A percentile compares a stretch with the other conserved stretches of the same genome.
Evolutionary conservation across 495 filamentous ascomycete genomes (phyloP).

Genomic region (Aspergillus sparsus): DNA sequence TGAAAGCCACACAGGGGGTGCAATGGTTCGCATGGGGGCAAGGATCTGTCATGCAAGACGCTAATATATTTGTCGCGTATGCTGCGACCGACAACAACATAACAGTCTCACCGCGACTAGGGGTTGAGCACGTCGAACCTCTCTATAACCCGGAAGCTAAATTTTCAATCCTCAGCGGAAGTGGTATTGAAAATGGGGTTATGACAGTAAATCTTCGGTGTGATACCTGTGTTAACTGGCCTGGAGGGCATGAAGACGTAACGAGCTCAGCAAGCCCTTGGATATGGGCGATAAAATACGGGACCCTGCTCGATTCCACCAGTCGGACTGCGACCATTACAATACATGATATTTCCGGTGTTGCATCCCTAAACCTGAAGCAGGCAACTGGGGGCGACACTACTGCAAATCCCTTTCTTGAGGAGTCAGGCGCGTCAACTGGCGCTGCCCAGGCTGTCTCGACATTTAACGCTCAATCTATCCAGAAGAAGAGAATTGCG

Average conservation of each 20-base stretch:
- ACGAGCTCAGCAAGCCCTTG: conserved; percentile 44
- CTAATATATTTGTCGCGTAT: conserved; percentile 69
- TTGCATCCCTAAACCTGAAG: conserved; percentile 58
- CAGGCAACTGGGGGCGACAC: conserved; percentile 53
- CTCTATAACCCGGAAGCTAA: conserved; percentile 43
- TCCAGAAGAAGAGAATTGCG: conserved; percentile 32
- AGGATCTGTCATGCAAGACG: conserved; percentile 55
- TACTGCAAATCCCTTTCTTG: conserved; percentile 62
- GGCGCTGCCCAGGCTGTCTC: not conserved
- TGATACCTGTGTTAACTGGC: conserved; percentile 56
- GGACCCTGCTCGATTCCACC: conserved; percentile 54
- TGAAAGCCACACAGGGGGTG: conserved; percentile 54
- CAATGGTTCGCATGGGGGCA: conserved; percentile 66
- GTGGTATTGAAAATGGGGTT: conserved; percentile 51
- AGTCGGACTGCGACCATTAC: conserved; percentile 46
- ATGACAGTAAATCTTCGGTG: conserved; percentile 63
- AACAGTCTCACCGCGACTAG: conserved; percentile 61
- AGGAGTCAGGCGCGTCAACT: not conserved
- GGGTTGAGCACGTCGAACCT: conserved; percentile 51
- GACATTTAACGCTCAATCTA: conserved; percentile 7
- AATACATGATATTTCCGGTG: conserved; percentile 54
- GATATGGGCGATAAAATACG: conserved; percentile 63
- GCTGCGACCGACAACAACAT: conserved; percentile 56
- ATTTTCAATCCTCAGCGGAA: conserved; percentile 56
- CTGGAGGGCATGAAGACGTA: conserved; percentile 30